These are phyloP conservation scores for Pezicula rhizophila DNA, from an alignment of 2,329 filamentous ascomycete genomes.

Conservation along the genomic window DNA sequence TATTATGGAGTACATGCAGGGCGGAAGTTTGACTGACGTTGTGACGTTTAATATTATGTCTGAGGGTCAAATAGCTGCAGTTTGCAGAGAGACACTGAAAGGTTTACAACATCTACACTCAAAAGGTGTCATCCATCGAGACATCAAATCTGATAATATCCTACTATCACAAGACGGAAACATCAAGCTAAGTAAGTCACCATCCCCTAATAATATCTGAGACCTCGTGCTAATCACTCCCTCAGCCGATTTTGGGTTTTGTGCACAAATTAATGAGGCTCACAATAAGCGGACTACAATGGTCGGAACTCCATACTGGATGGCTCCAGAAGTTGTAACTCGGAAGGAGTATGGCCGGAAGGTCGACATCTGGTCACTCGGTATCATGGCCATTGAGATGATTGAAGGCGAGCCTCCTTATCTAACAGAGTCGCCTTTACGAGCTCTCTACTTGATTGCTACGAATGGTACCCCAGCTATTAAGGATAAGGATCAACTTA, in stretches of 20 bases:
- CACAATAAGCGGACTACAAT: constrained; percentile 98
- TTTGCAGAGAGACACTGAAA: constrained; percentile 87
- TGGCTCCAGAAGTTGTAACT: constrained; percentile 97
- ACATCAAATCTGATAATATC: constrained; percentile 99
- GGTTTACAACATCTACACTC: constrained; percentile 94
- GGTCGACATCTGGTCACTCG: constrained; percentile 96
- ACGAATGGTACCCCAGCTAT: constrained; percentile 93
- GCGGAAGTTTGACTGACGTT: constrained; percentile 93
- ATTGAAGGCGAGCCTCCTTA: constrained; percentile 98
- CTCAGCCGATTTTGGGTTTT: constrained; percentile 94
- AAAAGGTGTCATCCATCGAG: constrained; percentile 95
- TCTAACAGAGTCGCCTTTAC: constrained; percentile 86
- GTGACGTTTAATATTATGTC: constrained; percentile 99
- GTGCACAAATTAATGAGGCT: constrained; percentile 93
- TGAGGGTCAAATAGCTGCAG: constrained; percentile 92
- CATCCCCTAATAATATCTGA: background rate
- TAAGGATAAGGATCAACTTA: constrained; percentile 83
- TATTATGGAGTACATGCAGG: constrained; percentile 99
- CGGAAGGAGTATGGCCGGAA: constrained; percentile 97
- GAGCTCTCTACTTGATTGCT: constrained; percentile 91
- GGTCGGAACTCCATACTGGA: constrained; percentile 99
- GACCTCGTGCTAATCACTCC: constrained; percentile 25
- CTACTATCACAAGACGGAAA: constrained; percentile 87
- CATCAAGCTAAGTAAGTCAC: constrained; percentile 85
- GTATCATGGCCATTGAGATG: constrained; percentile 99